Conservation (phyloP, 768 basidiomycete genomes). For the Fomitopsis serialis region DNA sequence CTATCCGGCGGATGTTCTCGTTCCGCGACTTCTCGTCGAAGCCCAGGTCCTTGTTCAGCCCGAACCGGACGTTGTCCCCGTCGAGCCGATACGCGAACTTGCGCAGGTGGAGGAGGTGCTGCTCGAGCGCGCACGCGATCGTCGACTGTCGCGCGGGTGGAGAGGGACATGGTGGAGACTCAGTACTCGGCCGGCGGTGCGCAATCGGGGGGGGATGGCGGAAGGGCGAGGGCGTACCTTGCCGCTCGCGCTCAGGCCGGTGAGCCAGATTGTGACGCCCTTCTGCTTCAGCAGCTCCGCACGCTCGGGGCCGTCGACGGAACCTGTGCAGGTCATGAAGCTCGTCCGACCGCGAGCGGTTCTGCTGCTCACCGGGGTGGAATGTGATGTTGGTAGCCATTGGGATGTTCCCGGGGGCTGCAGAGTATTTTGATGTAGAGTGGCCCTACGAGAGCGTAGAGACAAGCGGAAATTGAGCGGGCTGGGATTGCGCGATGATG, state of each 20-base stretch:
- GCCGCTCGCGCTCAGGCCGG: slow-evolving; percentile 91
- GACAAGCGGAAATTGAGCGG: background rate
- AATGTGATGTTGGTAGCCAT: slow-evolving; percentile 54
- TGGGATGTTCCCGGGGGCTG: no score
- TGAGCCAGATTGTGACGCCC: slow-evolving; percentile 94
- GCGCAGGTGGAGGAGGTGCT: slow-evolving; percentile 82
- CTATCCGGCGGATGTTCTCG: slow-evolving; percentile 95
- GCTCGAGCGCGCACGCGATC: slow-evolving; percentile 94
- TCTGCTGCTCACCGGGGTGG: slow-evolving; percentile 46
- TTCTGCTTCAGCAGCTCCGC: slow-evolving; percentile 63
- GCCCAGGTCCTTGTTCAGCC: slow-evolving; percentile 93
- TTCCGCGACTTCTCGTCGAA: slow-evolving; percentile 89
- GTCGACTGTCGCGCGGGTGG: no score
- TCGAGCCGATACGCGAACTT: slow-evolving; percentile 91
- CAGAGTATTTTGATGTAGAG: no score
- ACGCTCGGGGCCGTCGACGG: slow-evolving; percentile 67
- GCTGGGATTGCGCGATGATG: slow-evolving; percentile 13
- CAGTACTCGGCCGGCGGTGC: background rate
- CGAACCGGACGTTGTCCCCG: slow-evolving; percentile 94
- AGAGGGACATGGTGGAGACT: background rate
- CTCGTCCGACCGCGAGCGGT: background rate
- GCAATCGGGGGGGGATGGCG: background rate
- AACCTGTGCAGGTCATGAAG: slow-evolving; percentile 41
- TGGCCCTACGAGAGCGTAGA: background rate
- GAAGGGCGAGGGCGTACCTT: slow-evolving; percentile 63